phyloP scores from a whole-genome alignment of 768 basidiomycete genomes.

The Tricholoma terreum region DNA sequence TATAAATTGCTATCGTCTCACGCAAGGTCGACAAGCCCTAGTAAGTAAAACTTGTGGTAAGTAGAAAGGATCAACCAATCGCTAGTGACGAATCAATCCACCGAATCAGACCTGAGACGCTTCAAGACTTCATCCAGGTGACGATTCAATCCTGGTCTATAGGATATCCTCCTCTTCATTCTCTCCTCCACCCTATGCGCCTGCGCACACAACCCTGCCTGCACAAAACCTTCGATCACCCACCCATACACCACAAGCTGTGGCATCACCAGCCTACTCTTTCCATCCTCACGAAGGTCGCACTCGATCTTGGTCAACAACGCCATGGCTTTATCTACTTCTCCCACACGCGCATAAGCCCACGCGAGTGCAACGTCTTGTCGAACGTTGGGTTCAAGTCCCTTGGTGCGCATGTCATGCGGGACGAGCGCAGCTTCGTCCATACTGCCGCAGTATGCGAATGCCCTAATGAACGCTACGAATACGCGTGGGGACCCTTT shows the following conservation, averaged over 20 bases:
- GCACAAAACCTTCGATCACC: conserved; percentile 13
- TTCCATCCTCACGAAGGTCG: not conserved
- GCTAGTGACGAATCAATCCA: not conserved
- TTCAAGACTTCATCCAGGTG: not conserved
- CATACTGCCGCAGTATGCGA: conserved; percentile 10
- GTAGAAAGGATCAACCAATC: too few species aligned
- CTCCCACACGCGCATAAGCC: conserved; percentile 13
- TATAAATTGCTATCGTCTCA: too few species aligned
- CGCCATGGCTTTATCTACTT: conserved; percentile 11
- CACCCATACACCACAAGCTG: conserved; percentile 9
- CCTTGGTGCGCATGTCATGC: not conserved
- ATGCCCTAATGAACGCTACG: conserved; percentile 11
- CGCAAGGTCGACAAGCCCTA: too few species aligned
- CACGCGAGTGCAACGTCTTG: conserved; percentile 11
- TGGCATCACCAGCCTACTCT: not conserved
- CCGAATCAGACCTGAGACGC: not conserved
- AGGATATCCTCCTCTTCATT: conserved; percentile 9
- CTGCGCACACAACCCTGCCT: conserved; percentile 11
- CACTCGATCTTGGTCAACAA: conserved; percentile 8
- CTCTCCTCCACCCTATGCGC: conserved; percentile 13
- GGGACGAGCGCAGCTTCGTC: conserved; percentile 13
- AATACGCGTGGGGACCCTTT: conserved; percentile 1
- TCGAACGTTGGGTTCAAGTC: conserved; percentile 4
- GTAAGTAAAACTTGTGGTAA: too few species aligned
- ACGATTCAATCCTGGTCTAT: conserved; percentile 1